Evolutionary conservation across 176 grass and related monocot species (phyloP).

Genomic region (Bonia amplexicaulis): DNA sequence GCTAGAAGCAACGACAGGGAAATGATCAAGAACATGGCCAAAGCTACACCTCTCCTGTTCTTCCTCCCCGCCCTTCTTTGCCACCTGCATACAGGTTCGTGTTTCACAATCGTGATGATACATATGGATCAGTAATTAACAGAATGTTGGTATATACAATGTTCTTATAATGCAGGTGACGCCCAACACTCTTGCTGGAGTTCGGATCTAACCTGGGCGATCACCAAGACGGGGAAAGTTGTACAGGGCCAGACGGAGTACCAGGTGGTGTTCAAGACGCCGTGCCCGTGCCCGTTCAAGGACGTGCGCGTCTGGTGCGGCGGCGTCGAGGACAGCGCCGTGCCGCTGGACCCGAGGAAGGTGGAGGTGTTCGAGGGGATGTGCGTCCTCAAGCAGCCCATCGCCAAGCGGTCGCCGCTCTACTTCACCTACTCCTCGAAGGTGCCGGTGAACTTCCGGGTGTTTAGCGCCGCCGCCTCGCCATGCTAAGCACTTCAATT

Average conservation of each 20-base stretch:
- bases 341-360: conserved; percentile 12
- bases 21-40: not conserved
- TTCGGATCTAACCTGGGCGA: no score
- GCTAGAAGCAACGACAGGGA: not conserved
- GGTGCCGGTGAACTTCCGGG: conserved; percentile 11
- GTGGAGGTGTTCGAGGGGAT: conserved; percentile 6
- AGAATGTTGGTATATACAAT: no score
- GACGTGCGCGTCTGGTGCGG: conserved; percentile 35
- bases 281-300: conserved; percentile 34
- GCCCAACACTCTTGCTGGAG: no score
- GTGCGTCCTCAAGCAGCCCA: conserved; percentile 13
- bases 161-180: no score
- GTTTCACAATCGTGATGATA: no score
- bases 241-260: conserved; percentile 40
- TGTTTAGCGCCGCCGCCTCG: not conserved
- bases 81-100: not conserved
- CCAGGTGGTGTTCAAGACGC: conserved; percentile 27
- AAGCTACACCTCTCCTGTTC: not conserved
- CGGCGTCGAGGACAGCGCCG: conserved; percentile 41
- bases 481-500: not conserved
- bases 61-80: not conserved
- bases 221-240: not conserved
- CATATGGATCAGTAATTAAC: no score
- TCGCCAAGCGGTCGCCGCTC: not conserved
- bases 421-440: not conserved